Evolutionary conservation across 2,329 filamentous ascomycete species (phyloP).

Genomic region (Plenodomus tracheiphilus): DNA sequence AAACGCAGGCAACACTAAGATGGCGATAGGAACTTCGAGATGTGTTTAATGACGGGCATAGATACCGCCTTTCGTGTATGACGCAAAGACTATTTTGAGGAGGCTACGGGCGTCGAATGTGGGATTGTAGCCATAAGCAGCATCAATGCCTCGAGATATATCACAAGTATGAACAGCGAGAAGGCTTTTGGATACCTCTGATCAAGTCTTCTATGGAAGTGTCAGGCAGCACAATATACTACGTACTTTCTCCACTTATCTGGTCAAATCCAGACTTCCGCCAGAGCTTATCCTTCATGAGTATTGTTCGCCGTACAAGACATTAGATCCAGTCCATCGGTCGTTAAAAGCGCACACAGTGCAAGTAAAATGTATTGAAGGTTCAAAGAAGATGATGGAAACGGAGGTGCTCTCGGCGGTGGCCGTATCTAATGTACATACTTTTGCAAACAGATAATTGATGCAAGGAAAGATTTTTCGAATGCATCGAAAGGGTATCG

Average conservation of each 20-base stretch:
- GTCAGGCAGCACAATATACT: slow-evolving; percentile 5
- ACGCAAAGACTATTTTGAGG: too few species aligned
- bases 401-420: background rate
- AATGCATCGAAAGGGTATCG: slow-evolving; percentile 21
- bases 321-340: slow-evolving; percentile 36
- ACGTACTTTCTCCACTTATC: slow-evolving; percentile 1
- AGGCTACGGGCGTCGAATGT: background rate
- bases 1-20: background rate
- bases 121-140: background rate
- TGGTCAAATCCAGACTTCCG: slow-evolving; percentile 6
- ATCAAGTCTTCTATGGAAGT: background rate
- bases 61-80: too few species aligned
- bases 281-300: slow-evolving; percentile 9
- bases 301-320: slow-evolving; percentile 20
- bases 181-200: background rate
- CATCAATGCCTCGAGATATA: background rate
- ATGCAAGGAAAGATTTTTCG: background rate
- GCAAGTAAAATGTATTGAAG: slow-evolving; percentile 18
- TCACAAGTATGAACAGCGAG: background rate
- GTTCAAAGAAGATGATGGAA: slow-evolving; percentile 2
- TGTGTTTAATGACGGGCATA: too few species aligned
- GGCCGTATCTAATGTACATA: slow-evolving; percentile 13
- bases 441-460: background rate
- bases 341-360: slow-evolving; percentile 25
- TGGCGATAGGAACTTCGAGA: background rate